Evolutionary conservation across 1,284 basidiomycete species (phyloP).

Genomic region (Pseudozyma tsukubaensis): DNA sequence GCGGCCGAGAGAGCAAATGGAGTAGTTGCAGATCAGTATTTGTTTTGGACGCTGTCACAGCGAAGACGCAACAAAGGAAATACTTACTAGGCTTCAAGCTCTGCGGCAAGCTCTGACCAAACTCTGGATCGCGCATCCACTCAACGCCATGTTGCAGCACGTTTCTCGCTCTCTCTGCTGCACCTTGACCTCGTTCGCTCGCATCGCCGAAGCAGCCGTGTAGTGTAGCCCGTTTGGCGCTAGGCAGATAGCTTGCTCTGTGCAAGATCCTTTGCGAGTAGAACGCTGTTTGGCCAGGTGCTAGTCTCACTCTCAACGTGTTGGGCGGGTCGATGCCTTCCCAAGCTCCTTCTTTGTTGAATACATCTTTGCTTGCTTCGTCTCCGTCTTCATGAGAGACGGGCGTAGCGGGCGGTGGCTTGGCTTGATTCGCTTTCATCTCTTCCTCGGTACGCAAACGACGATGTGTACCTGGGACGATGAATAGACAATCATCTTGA

Average conservation of each 20-base stretch:
- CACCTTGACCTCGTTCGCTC: conserved; percentile 17
- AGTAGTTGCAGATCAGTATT: not conserved
- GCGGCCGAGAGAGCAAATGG: not conserved
- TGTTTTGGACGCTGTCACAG: not conserved
- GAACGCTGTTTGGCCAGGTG: conserved; percentile 81
- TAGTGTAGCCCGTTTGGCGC: conserved; percentile 76
- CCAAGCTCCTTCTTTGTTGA: conserved; percentile 72
- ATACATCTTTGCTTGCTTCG: conserved; percentile 4
- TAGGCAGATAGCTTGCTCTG: conserved; percentile 76
- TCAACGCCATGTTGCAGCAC: conserved; percentile 79
- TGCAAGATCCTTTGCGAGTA: conserved; percentile 86
- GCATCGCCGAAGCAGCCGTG: conserved; percentile 77
- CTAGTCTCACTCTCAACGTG: conserved; percentile 75
- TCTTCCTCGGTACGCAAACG: conserved; percentile 76
- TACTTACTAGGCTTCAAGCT: conserved; percentile 71
- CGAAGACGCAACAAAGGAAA: not conserved
- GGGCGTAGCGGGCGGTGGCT: conserved; percentile 32
- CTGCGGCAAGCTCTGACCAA: conserved; percentile 73
- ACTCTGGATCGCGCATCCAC: conserved; percentile 78
- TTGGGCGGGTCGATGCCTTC: conserved; percentile 74
- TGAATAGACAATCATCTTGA: conserved; percentile 78
- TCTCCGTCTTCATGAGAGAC: conserved; percentile 4
- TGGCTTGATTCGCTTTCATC: conserved; percentile 43
- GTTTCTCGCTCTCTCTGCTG: conserved; percentile 75
- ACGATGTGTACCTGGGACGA: conserved; percentile 80